Percentiles rank a stretch among this genome's conserved stretches.
These are phyloP conservation scores for Neofusicoccum kwambonambiense DNA, from an alignment of 2,329 filamentous ascomycete genomes.

Conservation along the genomic window DNA sequence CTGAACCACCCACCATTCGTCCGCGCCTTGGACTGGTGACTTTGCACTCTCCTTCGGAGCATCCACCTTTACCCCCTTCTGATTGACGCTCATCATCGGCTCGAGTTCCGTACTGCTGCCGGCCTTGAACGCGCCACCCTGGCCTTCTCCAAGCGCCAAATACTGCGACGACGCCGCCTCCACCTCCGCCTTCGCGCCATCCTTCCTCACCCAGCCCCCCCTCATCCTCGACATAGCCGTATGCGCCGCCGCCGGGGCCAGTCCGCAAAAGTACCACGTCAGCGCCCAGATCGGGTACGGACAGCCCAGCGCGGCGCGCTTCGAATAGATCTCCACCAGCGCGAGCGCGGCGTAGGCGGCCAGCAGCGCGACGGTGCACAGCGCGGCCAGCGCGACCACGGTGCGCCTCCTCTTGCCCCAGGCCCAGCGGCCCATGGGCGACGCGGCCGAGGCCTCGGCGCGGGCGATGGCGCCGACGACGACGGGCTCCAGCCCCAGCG, in stretches of 20 bases:
- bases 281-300: constrained; percentile 28
- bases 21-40: constrained; percentile 28
- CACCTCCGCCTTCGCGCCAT: too few relatives aligned
- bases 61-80: too few relatives aligned
- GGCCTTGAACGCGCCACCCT: too few relatives aligned
- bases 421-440: constrained; percentile 18
- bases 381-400: not conserved
- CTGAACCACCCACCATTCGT: constrained; percentile 31
- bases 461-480: not conserved
- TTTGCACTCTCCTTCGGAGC: not conserved
- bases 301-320: constrained; percentile 33
- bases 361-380: constrained; percentile 9
- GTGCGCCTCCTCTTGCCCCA: constrained; percentile 3
- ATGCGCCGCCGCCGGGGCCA: constrained; percentile 25
- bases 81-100: too few relatives aligned
- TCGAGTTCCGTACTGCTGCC: too few relatives aligned
- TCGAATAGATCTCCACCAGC: constrained; percentile 32
- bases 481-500: constrained; percentile 26
- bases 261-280: constrained; percentile 27
- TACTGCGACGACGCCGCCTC: too few relatives aligned
- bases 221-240: too few relatives aligned
- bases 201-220: too few relatives aligned
- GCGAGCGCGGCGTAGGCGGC: constrained; percentile 24
- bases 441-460: constrained; percentile 7
- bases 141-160: too few relatives aligned